Conservation (phyloP, 768 basidiomycete genomes). For the Crucibulum laeve region DNA sequence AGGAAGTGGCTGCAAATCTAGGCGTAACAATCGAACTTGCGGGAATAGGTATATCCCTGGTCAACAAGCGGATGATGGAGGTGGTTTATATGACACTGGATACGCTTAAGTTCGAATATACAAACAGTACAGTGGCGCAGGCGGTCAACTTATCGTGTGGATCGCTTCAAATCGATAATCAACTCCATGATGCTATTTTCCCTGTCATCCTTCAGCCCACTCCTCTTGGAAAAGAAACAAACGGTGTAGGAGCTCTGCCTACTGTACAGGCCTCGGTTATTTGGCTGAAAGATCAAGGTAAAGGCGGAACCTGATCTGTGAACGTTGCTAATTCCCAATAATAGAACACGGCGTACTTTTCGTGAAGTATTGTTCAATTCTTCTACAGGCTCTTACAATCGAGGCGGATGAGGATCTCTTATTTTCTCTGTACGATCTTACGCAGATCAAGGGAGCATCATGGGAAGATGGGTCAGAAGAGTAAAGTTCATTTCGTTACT, state of each 20-base stretch:
- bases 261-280: conserved; percentile 86
- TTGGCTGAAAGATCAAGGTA: conserved; percentile 92
- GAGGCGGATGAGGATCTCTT: conserved; percentile 97
- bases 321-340: neutral
- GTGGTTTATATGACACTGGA: conserved; percentile 85
- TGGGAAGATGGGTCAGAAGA: conserved; percentile 80
- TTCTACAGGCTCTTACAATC: conserved; percentile 91
- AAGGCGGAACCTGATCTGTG: neutral
- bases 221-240: conserved; percentile 72
- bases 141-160: conserved; percentile 77
- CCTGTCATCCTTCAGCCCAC: conserved; percentile 95
- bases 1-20: conserved; percentile 65
- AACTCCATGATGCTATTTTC: conserved; percentile 92
- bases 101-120: conserved; percentile 80
- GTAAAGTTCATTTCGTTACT: conserved; percentile 37
- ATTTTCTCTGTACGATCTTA: conserved; percentile 87
- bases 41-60: conserved; percentile 88
- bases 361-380: conserved; percentile 92
- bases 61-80: conserved; percentile 85
- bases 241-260: conserved; percentile 76
- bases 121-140: conserved; percentile 73
- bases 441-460: conserved; percentile 84
- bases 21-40: conserved; percentile 73
- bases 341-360: conserved; percentile 97
- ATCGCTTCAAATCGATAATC: conserved; percentile 94